These are phyloP conservation scores for Plasmodium gonderi DNA, from an alignment of 169 alveolate species.

Conservation along the genomic window DNA sequence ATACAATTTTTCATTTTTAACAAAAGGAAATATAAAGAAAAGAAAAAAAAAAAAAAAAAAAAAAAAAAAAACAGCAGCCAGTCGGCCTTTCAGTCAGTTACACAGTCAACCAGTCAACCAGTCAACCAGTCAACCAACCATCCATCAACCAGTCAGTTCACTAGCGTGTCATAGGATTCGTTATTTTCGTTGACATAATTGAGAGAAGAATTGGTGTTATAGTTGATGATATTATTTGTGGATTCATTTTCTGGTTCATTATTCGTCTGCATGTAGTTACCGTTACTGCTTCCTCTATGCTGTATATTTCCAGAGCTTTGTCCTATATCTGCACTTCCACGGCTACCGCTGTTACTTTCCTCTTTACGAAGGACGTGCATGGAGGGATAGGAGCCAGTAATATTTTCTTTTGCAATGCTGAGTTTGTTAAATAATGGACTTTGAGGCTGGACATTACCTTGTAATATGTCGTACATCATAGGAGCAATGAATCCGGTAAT, in stretches of 20 bases:
- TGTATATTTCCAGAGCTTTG: too few relatives aligned
- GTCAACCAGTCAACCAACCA: too few relatives aligned
- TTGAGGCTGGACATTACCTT: slow-evolving; percentile 78
- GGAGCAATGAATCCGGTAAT: slow-evolving; percentile 91
- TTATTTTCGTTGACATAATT: slow-evolving; percentile 3
- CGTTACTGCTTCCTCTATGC: too few relatives aligned
- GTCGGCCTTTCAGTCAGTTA: too few relatives aligned
- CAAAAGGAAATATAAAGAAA: neutral
- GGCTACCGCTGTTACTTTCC: neutral
- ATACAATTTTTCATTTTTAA: neutral
- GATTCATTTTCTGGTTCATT: neutral
- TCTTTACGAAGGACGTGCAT: neutral
- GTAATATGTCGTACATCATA: slow-evolving; percentile 87
- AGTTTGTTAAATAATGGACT: slow-evolving; percentile 62
- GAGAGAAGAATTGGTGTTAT: slow-evolving; percentile 7
- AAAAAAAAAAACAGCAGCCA: too few relatives aligned
- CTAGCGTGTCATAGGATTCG: neutral
- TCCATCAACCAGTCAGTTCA: neutral
- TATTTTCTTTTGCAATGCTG: slow-evolving; percentile 6
- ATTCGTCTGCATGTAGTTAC: neutral
- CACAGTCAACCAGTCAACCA: too few relatives aligned
- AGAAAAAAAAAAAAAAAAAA: neutral
- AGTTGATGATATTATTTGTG: neutral
- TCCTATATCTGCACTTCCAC: neutral
- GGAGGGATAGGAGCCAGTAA: neutral